Evolutionary conservation across 805 yeast species (phyloP), one percentile per base, ranked within the genome.

Genomic region (Pichia occidentalis): DNA sequence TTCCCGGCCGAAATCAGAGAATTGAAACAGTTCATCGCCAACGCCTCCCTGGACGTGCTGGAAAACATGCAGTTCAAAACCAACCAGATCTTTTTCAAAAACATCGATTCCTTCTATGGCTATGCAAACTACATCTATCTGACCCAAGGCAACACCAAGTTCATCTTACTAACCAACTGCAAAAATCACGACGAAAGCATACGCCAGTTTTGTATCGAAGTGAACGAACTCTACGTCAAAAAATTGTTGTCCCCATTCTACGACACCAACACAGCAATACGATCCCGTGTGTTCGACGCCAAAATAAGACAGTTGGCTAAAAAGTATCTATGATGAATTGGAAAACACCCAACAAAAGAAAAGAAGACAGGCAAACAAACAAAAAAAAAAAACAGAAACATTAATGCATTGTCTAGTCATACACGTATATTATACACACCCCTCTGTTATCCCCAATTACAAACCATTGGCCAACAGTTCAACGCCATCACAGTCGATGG

Each of bases 21-120:
- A 52, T 62, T 90, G 25, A 78, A 82, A 48, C 97, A 96, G 17
- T 90, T 87, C 52, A 78, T 92, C 21, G 72, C 88, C 24, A 95
- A 92, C 54, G 75, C 96, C 1, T 77, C 97, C 2, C 61, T 92
- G 25, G 98, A 92, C 57, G 69, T 92, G n/a, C 77, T 92, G 0
- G 96, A 92, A 46, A 95, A 88, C 50, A 61, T 77, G 3, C 97
- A 87, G 54, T 87, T 95, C 90, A 72, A 75, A 33, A 67, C 74
- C 8, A 75, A 68, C 45, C 67, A 71, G 30, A 67, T 82, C 45
- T 80, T 83, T 52, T 63, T 87, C 45, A 88, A 90, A 32, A 74
- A 74, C 31, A 74, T 90, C 14, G 98, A 92, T 60, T 77, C 80
- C 25, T 90, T 86, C 58, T 85, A 88, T 57, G 94, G 92, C 5